Evolutionary conservation across 2,329 filamentous ascomycete species (phyloP).

Genomic region (Arthrobotrys conoides): DNA sequence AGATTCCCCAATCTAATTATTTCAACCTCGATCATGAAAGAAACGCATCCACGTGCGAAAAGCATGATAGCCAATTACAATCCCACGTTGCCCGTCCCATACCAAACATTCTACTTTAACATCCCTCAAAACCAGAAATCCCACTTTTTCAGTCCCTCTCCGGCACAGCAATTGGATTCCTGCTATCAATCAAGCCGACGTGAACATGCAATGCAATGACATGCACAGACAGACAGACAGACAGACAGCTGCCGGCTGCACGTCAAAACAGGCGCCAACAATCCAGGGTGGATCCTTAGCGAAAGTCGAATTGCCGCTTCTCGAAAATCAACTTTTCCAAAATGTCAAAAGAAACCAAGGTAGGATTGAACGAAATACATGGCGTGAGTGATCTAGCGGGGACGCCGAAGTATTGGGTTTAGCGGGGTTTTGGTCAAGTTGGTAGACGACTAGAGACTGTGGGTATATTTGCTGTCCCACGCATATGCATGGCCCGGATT

Average conservation of each 20-base stretch:
- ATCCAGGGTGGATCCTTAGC: slow-evolving; percentile 13
- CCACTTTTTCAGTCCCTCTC: not conserved
- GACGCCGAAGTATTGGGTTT: not conserved
- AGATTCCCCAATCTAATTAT: no score
- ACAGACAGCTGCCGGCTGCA: not conserved
- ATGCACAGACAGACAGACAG: not conserved
- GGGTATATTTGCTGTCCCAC: slow-evolving; percentile 24
- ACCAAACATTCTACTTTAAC: not conserved
- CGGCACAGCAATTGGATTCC: not conserved
- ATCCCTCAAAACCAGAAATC: not conserved
- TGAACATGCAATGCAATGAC: not conserved
- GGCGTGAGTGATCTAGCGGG: not conserved
- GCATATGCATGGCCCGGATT: not conserved
- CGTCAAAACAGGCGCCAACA: slow-evolving; percentile 15
- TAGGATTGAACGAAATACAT: not conserved
- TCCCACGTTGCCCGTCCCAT: not conserved
- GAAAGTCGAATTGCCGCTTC: slow-evolving; percentile 43
- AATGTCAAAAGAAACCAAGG: not conserved
- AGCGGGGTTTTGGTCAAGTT: not conserved
- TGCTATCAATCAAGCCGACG: not conserved
- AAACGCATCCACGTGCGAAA: no score
- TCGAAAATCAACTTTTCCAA: slow-evolving; percentile 51
- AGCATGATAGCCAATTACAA: not conserved
- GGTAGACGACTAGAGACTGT: slow-evolving; percentile 7
- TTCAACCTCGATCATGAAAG: no score